Base-by-base conservation (phyloP, 1,284 basidiomycete species). In the Moesziomyces globuligerus region DNA sequence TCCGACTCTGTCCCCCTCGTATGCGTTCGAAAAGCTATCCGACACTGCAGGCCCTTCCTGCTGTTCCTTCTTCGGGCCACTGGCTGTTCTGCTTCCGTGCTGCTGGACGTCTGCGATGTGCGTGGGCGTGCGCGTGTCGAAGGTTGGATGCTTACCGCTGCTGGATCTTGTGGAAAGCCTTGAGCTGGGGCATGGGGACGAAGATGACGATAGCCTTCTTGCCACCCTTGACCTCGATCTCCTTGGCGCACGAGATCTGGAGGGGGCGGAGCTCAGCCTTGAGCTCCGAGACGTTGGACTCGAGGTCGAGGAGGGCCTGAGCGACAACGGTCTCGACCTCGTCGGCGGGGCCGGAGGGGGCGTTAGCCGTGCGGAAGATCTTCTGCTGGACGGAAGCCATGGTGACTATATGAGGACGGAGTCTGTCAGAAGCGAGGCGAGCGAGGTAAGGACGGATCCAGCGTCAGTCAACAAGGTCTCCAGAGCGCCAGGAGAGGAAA, bases 151-250 rank as follows among this genome's bases (percentile, higher is more conserved):
- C 91, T 81, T 84, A 97, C 94, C 95, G 91, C 84, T 90, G 90
- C 87, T 98, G 96, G 80, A 98, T 88, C 87, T 96, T 98, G 87
- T 92, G 93, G 91, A 95, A 99, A 41, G 95, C 96, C 87, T 97
- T 98, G 85, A 96, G 85, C 86, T 95, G 93, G 79, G 95, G 94
- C 62, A 97, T 91, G 72, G 96, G 96, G 59, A 98, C 94, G 83
- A 99, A 99, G 85, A 99, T 87, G 75, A 98, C 93, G 80, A 98
- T 95, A 52, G 96, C 96, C 88, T 98, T 98, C 88, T 97, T 98
- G 73, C 83, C 83, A 78, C 95, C 96, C 83, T 94, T 94, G 81
- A 98, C 95, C 84, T 99, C 96, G 81, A 99, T 91, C 86, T 99
- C 96, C 83, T 93, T 93, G 70, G 95, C 96, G 76, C 94, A 92